These are phyloP conservation scores for Pyricularia sp. DNA, from an alignment of 2,329 filamentous ascomycete species.

Conservation along the genomic window DNA sequence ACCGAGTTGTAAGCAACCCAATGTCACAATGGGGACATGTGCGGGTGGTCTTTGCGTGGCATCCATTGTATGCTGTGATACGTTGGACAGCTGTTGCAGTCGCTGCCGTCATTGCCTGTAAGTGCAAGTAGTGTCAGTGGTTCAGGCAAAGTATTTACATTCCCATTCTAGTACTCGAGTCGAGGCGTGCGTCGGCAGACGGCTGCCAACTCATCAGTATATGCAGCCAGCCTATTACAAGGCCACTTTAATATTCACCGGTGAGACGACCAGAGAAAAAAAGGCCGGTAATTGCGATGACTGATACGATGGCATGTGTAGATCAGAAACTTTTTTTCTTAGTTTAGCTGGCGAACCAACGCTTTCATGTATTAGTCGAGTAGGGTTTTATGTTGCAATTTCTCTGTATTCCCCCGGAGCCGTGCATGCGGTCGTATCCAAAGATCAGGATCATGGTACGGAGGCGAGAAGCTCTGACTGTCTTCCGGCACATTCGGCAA, in stretches of 20 bases:
- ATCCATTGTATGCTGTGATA: background rate
- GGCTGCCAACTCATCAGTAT: background rate
- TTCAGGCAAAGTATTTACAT: background rate
- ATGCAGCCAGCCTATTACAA: background rate
- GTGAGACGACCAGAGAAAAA: background rate
- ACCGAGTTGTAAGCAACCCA: background rate
- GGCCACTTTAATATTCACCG: background rate
- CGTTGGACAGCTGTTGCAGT: background rate
- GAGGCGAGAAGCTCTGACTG: background rate
- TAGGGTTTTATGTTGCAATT: background rate
- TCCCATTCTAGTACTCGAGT: background rate
- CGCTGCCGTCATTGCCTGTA: background rate
- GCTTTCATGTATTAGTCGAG: background rate
- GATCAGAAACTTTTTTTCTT: background rate
- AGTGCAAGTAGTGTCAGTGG: background rate
- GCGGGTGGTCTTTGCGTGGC: background rate
- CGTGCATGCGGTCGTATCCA: too few relatives aligned
- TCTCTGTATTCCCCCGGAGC: too few relatives aligned
- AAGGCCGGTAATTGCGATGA: background rate
- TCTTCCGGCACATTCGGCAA: background rate
- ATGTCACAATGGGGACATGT: background rate
- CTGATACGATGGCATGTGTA: background rate
- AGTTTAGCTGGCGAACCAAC: background rate
- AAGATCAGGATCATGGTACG: background rate
- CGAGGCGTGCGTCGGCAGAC: background rate